Base-by-base conservation (phyloP, 345 rosid genomes). In the Acer negundo region DNA sequence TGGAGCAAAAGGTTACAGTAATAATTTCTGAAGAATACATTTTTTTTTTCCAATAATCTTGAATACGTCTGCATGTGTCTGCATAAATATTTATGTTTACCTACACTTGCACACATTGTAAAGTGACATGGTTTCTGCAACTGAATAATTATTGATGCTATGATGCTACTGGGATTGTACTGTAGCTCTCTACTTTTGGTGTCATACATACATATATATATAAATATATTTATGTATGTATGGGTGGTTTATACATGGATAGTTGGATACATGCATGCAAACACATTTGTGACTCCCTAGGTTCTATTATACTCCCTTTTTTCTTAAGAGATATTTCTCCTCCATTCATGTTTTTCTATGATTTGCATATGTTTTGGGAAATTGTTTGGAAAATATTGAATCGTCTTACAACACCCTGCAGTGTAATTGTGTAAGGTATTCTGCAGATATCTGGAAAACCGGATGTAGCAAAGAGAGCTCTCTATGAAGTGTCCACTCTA, bases 371-470 rank as follows among this genome's bases (percentile, higher is more conserved):
- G 24, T 58, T 58, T 58, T 22, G 24, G 42, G 35, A 47, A 65
- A 26, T 46, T 56, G 40, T 49, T 72, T 59, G 56, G 66, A 42
- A 9, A 46, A 70, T 38, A 49, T 76, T 28, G 74, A 69, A 63
- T 16, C 74, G 28, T 74, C 40, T 40, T 49, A 66, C 42, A 70
- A 73, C 59, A 76, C 31, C 74, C 59, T 38, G 20, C 75, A 42
- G 40, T 65, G 26, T 79, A 65, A 77, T 59, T 80, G 69, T 76
- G 74, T 74, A 59, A 69, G 13, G 20, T 81, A n/a, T 79, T 35
- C 63, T 87, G 84, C 90, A 90, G 94, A 87, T 90, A 73, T 86
- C 90, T 55, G 92, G 91, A 69, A 83, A 86, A 71, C 80, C 77
- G 15, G 85, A 77, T 73, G 83, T 85, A 51, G 89, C 78, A 24